These are phyloP conservation scores for Dactylonectria macrodidyma DNA, from an alignment of 2,329 filamentous ascomycete genomes.

Conservation along the genomic window DNA sequence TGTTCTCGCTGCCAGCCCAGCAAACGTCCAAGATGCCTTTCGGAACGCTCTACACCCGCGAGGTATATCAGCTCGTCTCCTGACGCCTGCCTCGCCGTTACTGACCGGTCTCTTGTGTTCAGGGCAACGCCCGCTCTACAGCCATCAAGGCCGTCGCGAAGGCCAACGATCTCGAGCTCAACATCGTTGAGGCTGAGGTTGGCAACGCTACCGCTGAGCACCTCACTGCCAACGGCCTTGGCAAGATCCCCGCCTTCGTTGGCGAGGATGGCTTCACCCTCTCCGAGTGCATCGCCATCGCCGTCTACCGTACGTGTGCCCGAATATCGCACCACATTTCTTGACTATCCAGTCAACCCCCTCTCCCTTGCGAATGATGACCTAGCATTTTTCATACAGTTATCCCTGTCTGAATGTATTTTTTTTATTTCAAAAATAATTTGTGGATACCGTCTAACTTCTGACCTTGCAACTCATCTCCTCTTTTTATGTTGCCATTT, in stretches of 20 bases:
- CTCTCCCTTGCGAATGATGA: slow-evolving; percentile 72
- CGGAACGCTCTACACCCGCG: slow-evolving; percentile 94
- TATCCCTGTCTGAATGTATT: slow-evolving; percentile 97
- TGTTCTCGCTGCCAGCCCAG: slow-evolving; percentile 47
- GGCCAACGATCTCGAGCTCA: slow-evolving; percentile 95
- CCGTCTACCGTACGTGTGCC: slow-evolving; percentile 90
- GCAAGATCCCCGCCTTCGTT: slow-evolving; percentile 94
- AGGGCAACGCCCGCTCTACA: slow-evolving; percentile 93
- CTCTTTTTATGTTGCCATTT: slow-evolving; percentile 48
- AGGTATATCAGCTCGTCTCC: slow-evolving; percentile 67
- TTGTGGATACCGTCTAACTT: slow-evolving; percentile 95
- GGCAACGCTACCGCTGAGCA: slow-evolving; percentile 81
- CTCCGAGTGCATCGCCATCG: slow-evolving; percentile 92
- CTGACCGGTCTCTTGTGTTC: slow-evolving; percentile 50
- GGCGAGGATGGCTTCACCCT: slow-evolving; percentile 93
- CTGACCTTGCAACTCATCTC: slow-evolving; percentile 67
- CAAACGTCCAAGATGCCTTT: slow-evolving; percentile 83
- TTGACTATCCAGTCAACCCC: slow-evolving; percentile 31
- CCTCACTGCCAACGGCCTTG: slow-evolving; percentile 86
- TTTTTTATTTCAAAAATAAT: slow-evolving; percentile 52
- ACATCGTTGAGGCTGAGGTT: slow-evolving; percentile 82
- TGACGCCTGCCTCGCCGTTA: slow-evolving; percentile 49
- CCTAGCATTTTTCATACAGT: slow-evolving; percentile 84
- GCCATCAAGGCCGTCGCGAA: slow-evolving; percentile 94
- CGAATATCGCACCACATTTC: slow-evolving; percentile 49